Base-by-base conservation (phyloP, 768 basidiomycete species). In the Fistulinella prunicolor region DNA sequence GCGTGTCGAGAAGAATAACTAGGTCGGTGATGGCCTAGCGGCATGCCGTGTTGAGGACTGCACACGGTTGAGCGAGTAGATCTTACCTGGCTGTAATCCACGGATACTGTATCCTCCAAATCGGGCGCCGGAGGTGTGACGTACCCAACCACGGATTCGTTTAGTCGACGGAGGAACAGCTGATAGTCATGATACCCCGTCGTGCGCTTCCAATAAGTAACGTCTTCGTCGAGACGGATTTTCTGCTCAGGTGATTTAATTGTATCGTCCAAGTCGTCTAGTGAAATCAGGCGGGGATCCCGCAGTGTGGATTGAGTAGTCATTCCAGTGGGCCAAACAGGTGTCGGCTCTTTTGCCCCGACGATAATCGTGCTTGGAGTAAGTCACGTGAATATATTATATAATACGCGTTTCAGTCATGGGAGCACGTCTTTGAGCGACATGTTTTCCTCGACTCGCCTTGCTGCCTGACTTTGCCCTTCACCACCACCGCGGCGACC, bases 141-240 rank as follows among this genome's bases (percentile, higher is more conserved):
- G 44, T 73, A 67, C 22, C 86, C 90, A 8, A 85, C 82, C 9
- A 94, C 86, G 6, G 89, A 77, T 51, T 90, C 85, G 48, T 79
- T 89, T 35, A 94, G 69, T 38, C 87, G 77, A 19, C 80, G 81
- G 24, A 94, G 70, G 68, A 94, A 95, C 19, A 86, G 58, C 35
- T 75, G 75, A 61, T 85, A 93, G 55, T 88, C 87, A 49, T 71
- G 68, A 61, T 88, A 95, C 1, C 88, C 87, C 30, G 67, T 75
- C 5, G 86, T 85, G 2, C 56, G 63, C 57, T 79, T 83, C 92
- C 92, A 96, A n/a, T 59, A 51, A 20, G 74, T 73, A 28, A 94
- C 79, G 55, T 91, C 88, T 13, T 77, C 72, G 49, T 93, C 90
- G n/a, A 76, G 77, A 46, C 71, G 77, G 48, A 93, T 92, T 59